A percentile compares a stretch with the other conserved stretches of the same genome.
phyloP scores from a whole-genome alignment of 2,329 filamentous ascomycete species.

The Geosmithia putterillii region DNA sequence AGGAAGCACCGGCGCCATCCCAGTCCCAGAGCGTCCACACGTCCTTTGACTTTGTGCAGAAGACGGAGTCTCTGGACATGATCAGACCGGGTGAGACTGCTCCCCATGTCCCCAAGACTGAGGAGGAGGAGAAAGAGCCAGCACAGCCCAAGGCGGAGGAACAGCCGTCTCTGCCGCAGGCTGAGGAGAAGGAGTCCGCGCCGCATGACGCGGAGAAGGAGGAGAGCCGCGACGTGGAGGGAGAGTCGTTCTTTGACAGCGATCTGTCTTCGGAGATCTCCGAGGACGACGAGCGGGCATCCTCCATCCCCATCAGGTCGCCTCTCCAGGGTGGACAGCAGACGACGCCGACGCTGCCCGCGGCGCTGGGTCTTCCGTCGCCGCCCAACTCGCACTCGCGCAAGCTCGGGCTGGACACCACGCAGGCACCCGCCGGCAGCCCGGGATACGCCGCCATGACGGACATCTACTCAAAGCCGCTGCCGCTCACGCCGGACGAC shows the following conservation, averaged over 20 bases:
- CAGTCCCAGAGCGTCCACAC: constrained; percentile 20
- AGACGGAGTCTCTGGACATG: constrained; percentile 33
- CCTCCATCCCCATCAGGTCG: constrained; percentile 10
- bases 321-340: constrained; percentile 7
- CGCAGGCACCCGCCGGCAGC: no score
- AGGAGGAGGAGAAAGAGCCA: no score
- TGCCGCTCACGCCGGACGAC: constrained; percentile 36
- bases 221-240: no score
- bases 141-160: constrained; percentile 15
- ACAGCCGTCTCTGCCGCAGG: no score
- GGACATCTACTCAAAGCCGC: constrained; percentile 18
- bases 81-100: constrained; percentile 24
- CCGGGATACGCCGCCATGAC: constrained; percentile 10
- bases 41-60: constrained; percentile 43
- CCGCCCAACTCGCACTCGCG: background rate
- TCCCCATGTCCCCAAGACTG: no score
- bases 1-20: constrained; percentile 8
- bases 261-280: constrained; percentile 55
- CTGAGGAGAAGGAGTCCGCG: no score
- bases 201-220: constrained; percentile 16
- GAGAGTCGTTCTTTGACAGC: constrained; percentile 36
- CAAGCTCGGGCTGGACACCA: background rate
- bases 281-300: constrained; percentile 24
- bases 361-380: background rate
- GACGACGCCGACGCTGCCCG: constrained; percentile 7